phyloP scores from a whole-genome alignment of 2,329 filamentous ascomycete genomes.

The Alternaria gansuensis region DNA sequence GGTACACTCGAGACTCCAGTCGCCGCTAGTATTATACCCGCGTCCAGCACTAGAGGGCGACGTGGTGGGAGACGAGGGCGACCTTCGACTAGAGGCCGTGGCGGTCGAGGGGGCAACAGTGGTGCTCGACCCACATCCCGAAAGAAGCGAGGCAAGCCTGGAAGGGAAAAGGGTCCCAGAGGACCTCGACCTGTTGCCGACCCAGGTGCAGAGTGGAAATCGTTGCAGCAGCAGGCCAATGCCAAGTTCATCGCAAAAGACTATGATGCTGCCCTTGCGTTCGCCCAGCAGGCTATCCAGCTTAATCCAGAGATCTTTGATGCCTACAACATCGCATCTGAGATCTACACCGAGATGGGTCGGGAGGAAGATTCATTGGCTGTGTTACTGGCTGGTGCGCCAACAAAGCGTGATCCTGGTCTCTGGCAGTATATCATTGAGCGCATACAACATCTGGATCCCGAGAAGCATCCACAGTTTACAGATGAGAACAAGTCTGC shows the following conservation, averaged over 20 bases:
- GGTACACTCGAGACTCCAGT: constrained; percentile 7
- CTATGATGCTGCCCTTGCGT: constrained; percentile 59
- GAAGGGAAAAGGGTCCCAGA: constrained; percentile 46
- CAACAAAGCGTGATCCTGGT: constrained; percentile 64
- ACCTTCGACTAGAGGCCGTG: constrained; percentile 37
- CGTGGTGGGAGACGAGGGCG: constrained; percentile 40
- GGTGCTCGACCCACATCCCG: constrained; percentile 32
- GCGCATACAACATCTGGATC: constrained; percentile 60
- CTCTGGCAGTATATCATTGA: constrained; percentile 67
- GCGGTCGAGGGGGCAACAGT: constrained; percentile 36
- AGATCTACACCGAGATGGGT: constrained; percentile 66
- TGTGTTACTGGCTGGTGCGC: constrained; percentile 66
- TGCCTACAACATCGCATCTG: constrained; percentile 67
- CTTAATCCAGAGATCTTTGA: constrained; percentile 69
- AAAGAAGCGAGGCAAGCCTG: constrained; percentile 36
- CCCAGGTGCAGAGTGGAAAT: constrained; percentile 75
- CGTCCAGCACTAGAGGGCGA: constrained; percentile 25
- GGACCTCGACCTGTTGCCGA: constrained; percentile 68
- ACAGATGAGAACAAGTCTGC: constrained; percentile 41
- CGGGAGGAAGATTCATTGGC: constrained; percentile 65
- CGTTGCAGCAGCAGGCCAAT: constrained; percentile 71
- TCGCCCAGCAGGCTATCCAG: constrained; percentile 48
- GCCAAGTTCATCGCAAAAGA: constrained; percentile 71
- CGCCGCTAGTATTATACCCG: constrained; percentile 6
- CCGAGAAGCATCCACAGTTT: constrained; percentile 41